These are phyloP conservation scores for Leptographium flavum DNA, from an alignment of 2,329 filamentous ascomycete genomes.

Conservation along the genomic window DNA sequence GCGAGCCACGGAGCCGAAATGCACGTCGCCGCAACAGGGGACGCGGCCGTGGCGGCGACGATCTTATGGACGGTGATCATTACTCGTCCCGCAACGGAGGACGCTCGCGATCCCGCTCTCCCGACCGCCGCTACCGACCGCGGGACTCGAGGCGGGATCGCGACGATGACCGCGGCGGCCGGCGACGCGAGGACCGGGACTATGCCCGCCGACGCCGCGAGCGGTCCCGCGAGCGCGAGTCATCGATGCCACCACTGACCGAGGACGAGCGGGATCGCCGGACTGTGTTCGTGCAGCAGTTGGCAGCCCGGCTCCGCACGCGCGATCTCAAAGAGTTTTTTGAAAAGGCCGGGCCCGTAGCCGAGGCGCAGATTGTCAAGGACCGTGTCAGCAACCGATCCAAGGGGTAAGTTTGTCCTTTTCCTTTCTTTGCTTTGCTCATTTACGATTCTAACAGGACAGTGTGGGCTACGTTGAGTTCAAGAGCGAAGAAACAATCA, in stretches of 20 bases:
- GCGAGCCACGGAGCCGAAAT: constrained; percentile 49
- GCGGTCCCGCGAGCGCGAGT: constrained; percentile 27
- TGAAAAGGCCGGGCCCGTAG: constrained; percentile 84
- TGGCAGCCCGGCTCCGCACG: constrained; percentile 82
- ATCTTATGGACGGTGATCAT: constrained; percentile 16
- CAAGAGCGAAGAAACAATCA: constrained; percentile 86
- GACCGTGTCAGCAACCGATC: constrained; percentile 92
- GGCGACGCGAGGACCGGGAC: background rate
- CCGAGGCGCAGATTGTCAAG: constrained; percentile 97
- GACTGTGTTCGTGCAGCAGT: constrained; percentile 96
- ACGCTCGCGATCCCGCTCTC: constrained; percentile 63
- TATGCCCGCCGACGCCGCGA: constrained; percentile 3
- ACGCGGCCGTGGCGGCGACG: constrained; percentile 12
- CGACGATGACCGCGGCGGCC: constrained; percentile 19
- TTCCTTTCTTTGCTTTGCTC: background rate
- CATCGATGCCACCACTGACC: constrained; percentile 52
- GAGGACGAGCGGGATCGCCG: constrained; percentile 94
- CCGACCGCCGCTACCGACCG: constrained; percentile 43
- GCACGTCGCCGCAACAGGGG: constrained; percentile 43
- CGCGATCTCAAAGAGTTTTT: constrained; percentile 92
- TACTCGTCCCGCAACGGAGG: constrained; percentile 33
- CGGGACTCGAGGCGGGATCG: constrained; percentile 30
- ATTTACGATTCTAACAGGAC: constrained; percentile 5
- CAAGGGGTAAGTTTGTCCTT: constrained; percentile 59
- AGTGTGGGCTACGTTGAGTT: constrained; percentile 99